Base-by-base conservation (phyloP, 306 rosid species). In the Quercus parvula region DNA sequence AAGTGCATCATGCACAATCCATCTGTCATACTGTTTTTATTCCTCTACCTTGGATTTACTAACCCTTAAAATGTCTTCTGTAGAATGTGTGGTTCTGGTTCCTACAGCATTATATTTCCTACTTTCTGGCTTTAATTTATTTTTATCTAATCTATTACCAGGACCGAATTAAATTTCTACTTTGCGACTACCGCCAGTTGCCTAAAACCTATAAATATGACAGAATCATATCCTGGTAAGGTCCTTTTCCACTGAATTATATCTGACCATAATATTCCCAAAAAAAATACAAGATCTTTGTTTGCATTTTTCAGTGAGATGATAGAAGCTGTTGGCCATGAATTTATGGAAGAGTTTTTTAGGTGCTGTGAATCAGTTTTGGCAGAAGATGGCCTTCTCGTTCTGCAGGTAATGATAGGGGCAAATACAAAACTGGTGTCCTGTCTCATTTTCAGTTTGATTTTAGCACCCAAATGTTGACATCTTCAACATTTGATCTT, bases 161-260 rank as follows among this genome's bases (percentile, higher is more conserved):
- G 97, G 97, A 91, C 54, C 77, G 49, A 46, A 87, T 94, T 84
- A 89, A 77, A 57, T 86, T 94, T 82, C 92, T 91, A 70, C 88
- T 91, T 22, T 85, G 94, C 30, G 98, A 94, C 77, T 94, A 94
- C 77, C 94, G 97, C 81, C 92, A 91, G 83, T 70, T 94, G 80
- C 91, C 92, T 1, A 67, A 81, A 33, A 76, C 82, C 27, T 18
- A 79, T 56, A 89, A 83, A 88, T 94, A 81, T 20, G 94, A 94
- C 79, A 83, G 94, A 88, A 91, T 92, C 54, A 49, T 49, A 49
- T 49, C 54, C 54, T 49, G 54, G 54, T 49, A 49, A 49, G 54
- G 4, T 49, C 54, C 54, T 2, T 49, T 49, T 49, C 17, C 54
- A 49, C 54, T 49, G 54, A 49, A 49, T 49, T 49, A 12, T 49